Conservation (phyloP, 768 basidiomycete genomes). For the Auricularia cornea region DNA sequence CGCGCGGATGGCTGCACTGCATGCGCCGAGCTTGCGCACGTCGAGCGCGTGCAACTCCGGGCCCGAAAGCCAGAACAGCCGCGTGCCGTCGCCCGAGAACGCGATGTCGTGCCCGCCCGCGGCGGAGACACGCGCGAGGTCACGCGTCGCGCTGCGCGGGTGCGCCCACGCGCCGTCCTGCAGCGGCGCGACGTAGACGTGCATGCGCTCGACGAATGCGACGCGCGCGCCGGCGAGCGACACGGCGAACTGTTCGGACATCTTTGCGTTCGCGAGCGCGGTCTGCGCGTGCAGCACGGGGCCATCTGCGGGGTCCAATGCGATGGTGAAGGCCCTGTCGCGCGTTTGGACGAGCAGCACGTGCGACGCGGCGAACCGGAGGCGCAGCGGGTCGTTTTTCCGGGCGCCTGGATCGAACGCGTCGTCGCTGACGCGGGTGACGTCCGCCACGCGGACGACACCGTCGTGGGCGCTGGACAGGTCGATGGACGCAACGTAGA, state of each 20-base stretch:
- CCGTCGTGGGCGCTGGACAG: neutral
- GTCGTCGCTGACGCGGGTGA: neutral
- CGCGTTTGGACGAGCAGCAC: neutral
- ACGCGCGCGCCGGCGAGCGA: slow-evolving; percentile 27
- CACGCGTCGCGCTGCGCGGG: slow-evolving; percentile 56
- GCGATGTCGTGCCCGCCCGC: slow-evolving; percentile 69
- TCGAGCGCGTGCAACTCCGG: slow-evolving; percentile 57
- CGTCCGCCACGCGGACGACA: neutral
- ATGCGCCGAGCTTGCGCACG: slow-evolving; percentile 41
- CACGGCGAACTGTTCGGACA: slow-evolving; percentile 48
- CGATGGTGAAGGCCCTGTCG: slow-evolving; percentile 28
- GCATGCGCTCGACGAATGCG: slow-evolving; percentile 63
- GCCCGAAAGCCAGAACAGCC: slow-evolving; percentile 66
- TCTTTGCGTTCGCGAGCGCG: slow-evolving; percentile 45
- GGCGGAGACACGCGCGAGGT: slow-evolving; percentile 52
- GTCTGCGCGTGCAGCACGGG: slow-evolving; percentile 28
- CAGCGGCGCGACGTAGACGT: slow-evolving; percentile 52
- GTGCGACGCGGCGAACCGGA: neutral
- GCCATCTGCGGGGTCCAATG: neutral
- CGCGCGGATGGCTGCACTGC: slow-evolving; percentile 37
- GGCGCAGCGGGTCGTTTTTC: neutral
- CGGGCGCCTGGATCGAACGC: neutral
- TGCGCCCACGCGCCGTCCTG: slow-evolving; percentile 55
- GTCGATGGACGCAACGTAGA: slow-evolving; percentile 40
- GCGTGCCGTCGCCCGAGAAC: slow-evolving; percentile 55